Conservation (phyloP, 805 yeast genomes). For the Zygosaccharomyces rouxii region DNA sequence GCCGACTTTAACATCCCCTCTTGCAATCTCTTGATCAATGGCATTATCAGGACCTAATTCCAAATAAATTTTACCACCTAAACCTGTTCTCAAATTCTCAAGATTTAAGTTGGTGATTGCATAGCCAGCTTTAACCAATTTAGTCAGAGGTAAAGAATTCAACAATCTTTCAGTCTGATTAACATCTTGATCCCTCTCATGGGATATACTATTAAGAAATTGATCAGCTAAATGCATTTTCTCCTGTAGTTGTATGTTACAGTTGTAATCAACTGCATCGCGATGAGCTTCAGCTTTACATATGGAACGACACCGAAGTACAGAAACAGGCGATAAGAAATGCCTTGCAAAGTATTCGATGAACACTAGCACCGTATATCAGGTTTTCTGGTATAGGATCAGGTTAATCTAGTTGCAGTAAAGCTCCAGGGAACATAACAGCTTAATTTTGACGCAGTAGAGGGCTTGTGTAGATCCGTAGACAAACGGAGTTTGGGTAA, state of each 20-base stretch:
- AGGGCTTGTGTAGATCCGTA: no score
- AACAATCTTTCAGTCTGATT: slow-evolving; percentile 44
- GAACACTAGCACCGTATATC: no score
- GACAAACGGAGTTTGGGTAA: no score
- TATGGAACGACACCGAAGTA: not conserved
- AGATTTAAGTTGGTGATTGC: slow-evolving; percentile 66
- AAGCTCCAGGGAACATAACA: no score
- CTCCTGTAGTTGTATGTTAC: slow-evolving; percentile 12
- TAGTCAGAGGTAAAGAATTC: slow-evolving; percentile 51
- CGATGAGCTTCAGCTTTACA: not conserved
- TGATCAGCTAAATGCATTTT: slow-evolving; percentile 34
- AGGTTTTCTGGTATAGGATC: no score
- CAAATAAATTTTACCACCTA: slow-evolving; percentile 58
- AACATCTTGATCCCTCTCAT: slow-evolving; percentile 52
- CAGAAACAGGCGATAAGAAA: no score
- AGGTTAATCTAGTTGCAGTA: no score
- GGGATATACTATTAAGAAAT: slow-evolving; percentile 40
- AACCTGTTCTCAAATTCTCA: slow-evolving; percentile 64
- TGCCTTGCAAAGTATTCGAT: no score
- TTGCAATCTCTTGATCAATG: slow-evolving; percentile 35
- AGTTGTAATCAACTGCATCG: not conserved
- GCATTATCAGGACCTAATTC: slow-evolving; percentile 58
- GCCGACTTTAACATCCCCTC: slow-evolving; percentile 62
- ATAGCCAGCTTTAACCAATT: slow-evolving; percentile 64
- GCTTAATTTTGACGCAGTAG: no score